Evolutionary conservation across 176 grass and related monocot species (phyloP).

Genomic region (Juncus inflexus): DNA sequence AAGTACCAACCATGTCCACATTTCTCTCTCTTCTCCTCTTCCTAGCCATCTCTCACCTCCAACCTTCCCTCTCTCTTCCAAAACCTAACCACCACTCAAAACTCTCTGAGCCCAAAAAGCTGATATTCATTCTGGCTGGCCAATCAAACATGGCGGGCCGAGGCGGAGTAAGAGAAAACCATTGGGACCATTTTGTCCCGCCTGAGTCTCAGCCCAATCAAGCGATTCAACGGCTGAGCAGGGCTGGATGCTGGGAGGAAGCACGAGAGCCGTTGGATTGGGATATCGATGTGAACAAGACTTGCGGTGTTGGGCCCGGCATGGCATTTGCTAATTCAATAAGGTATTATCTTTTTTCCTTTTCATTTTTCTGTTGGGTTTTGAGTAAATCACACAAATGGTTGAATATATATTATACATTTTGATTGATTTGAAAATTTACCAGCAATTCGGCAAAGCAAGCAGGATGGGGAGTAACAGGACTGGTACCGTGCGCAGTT

Average conservation of each 20-base stretch:
- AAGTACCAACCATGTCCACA: slow-evolving; percentile 12
- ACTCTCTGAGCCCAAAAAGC: slow-evolving; percentile 15
- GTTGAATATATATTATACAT: no score
- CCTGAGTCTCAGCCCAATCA: slow-evolving; percentile 35
- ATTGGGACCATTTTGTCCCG: slow-evolving; percentile 52
- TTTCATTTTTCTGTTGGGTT: no score
- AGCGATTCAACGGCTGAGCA: slow-evolving; percentile 47
- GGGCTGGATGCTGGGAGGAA: slow-evolving; percentile 46
- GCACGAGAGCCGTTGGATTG: slow-evolving; percentile 67
- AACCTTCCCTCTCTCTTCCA: neutral
- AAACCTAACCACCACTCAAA: slow-evolving; percentile 18
- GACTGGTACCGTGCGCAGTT: slow-evolving; percentile 75
- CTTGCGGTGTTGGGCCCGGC: slow-evolving; percentile 76
- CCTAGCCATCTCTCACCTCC: neutral
- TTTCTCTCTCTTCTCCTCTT: slow-evolving; percentile 17
- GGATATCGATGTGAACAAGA: slow-evolving; percentile 59
- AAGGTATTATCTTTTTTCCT: slow-evolving; percentile 22
- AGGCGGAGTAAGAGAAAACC: slow-evolving; percentile 46
- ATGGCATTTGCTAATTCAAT: slow-evolving; percentile 67
- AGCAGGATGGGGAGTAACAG: slow-evolving; percentile 15
- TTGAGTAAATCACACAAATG: no score
- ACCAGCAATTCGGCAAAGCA: slow-evolving; percentile 2
- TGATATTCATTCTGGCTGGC: slow-evolving; percentile 70
- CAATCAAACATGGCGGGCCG: slow-evolving; percentile 93
- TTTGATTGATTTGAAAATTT: no score